These are phyloP conservation scores for Aethionema arabicum DNA, from an alignment of 345 rosid genomes.

Conservation along the genomic window DNA sequence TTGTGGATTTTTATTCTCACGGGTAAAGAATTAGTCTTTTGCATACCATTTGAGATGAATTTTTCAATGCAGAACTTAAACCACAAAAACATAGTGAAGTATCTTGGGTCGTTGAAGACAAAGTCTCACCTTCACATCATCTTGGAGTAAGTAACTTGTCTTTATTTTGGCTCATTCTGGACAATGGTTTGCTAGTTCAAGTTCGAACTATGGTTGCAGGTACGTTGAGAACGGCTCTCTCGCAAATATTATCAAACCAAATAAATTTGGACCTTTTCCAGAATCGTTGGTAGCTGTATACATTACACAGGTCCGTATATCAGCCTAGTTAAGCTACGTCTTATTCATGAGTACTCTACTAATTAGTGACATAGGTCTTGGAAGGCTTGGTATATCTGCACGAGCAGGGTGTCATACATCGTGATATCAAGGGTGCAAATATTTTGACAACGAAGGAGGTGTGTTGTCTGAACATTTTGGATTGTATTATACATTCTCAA, in stretches of 20 bases:
- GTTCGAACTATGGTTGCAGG: constrained; percentile 43
- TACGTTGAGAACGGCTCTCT: constrained; percentile 99
- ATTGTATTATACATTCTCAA: constrained; percentile 10
- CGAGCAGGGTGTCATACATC: constrained; percentile 98
- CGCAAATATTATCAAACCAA: constrained; percentile 97
- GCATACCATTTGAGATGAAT: constrained; percentile 14
- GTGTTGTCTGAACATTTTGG: constrained; percentile 5
- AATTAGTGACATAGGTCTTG: constrained; percentile 60
- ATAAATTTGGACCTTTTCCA: constrained; percentile 97
- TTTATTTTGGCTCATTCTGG: constrained; percentile 17
- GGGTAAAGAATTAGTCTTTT: background rate
- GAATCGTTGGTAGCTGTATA: constrained; percentile 95
- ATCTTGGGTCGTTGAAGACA: constrained; percentile 93
- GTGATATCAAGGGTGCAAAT: constrained; percentile 99
- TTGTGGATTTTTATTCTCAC: background rate
- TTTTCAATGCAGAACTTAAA: constrained; percentile 69
- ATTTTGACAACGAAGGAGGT: constrained; percentile 98
- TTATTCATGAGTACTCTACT: constrained; percentile 19
- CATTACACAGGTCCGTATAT: constrained; percentile 83
- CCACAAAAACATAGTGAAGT: constrained; percentile 97
- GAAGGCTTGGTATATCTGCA: constrained; percentile 97
- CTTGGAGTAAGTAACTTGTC: constrained; percentile 72
- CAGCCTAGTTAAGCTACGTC: constrained; percentile 23
- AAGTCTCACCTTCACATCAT: constrained; percentile 93
- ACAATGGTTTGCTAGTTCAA: constrained; percentile 10